Base-by-base conservation (phyloP, 176 grass and related monocot genomes). In the Carex cristatella region DNA sequence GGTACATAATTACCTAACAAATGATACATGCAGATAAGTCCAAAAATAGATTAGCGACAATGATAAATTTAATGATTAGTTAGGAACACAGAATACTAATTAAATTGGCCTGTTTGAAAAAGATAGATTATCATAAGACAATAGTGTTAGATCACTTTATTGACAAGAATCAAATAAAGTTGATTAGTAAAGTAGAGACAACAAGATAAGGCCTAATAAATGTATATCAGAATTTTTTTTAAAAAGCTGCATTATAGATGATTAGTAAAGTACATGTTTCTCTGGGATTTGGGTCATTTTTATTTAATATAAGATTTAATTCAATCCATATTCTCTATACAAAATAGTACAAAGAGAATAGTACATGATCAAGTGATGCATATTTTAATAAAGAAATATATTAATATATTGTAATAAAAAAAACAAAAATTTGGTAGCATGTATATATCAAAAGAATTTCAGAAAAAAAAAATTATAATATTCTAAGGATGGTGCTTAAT, bases 61-160 rank as follows among this genome's bases (percentile, higher is more conserved):
- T 64, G 46, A 61, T 81, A 81, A 60, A 61, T 48, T 31, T 79
- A 81, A 81, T 81, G 79, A 63, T 81, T 81, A 81, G 56, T 81
- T 81, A 81, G 15, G 2, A 44, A 77, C 18, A 63, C 5, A 30
- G 44, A 46, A 8, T 46, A 46, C 44, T 46, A 40, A 40, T 40
- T 40, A 23, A 11, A 51, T 6, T 7, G 55, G 53, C n/a, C 5
- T 12, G 38, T 19, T 55, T 55, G 16, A n/a, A 3, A 72, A 72
- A 72, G 14, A 72, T 16, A 72, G 68, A 63, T 51, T 18, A 63
- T 62, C 10, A 63, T 63, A 28, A 72, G 38, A 35, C 68, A 72
- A 44, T 38, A 2, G 12, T 8, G 27, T 57, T 56, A 8, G 6
- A 51, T 58, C 76, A 57, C 76, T 61, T 81, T 62, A 61, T 33